A percentile compares a stretch with the other conserved stretches of the same genome.
These are phyloP conservation scores for Lasiosphaeris hirsuta DNA, from an alignment of 495 filamentous ascomycete species.

Conservation along the genomic window DNA sequence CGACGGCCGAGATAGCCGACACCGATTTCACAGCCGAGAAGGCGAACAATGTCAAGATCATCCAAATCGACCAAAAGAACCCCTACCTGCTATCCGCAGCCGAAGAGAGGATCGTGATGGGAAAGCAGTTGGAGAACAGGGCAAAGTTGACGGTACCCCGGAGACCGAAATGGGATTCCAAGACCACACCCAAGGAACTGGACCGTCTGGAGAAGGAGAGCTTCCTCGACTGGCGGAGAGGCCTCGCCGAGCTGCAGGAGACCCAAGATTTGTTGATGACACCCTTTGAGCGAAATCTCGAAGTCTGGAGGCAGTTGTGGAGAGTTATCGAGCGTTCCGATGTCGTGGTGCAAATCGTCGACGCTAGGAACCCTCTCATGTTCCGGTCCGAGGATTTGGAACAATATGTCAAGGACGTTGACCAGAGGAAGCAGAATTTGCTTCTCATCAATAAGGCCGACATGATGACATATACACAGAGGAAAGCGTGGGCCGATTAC, in stretches of 20 bases:
- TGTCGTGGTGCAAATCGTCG: constrained; percentile 96
- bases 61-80: constrained; percentile 91
- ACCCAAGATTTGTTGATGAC: constrained; percentile 94
- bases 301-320: constrained; percentile 99
- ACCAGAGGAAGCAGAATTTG: constrained; percentile 82
- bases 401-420: constrained; percentile 88
- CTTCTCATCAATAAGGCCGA: constrained; percentile 98
- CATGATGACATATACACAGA: constrained; percentile 91
- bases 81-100: constrained; percentile 84
- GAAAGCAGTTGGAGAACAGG: constrained; percentile 79
- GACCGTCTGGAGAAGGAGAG: constrained; percentile 75
- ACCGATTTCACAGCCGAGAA: constrained; percentile 99
- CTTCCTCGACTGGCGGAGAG: constrained; percentile 85
- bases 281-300: constrained; percentile 94
- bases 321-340: constrained; percentile 96
- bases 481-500: constrained; percentile 82
- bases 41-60: constrained; percentile 97
- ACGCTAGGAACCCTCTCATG: constrained; percentile 89
- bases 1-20: constrained; percentile 88
- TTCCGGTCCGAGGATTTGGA: constrained; percentile 95
- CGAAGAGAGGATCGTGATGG: constrained; percentile 74
- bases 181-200: constrained; percentile 77
- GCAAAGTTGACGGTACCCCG: constrained; percentile 81
- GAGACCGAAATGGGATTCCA: constrained; percentile 81
- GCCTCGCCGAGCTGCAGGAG: constrained; percentile 88